Conservation (phyloP, 1,284 basidiomycete genomes). For the Pseudozyma flocculosa region DNA sequence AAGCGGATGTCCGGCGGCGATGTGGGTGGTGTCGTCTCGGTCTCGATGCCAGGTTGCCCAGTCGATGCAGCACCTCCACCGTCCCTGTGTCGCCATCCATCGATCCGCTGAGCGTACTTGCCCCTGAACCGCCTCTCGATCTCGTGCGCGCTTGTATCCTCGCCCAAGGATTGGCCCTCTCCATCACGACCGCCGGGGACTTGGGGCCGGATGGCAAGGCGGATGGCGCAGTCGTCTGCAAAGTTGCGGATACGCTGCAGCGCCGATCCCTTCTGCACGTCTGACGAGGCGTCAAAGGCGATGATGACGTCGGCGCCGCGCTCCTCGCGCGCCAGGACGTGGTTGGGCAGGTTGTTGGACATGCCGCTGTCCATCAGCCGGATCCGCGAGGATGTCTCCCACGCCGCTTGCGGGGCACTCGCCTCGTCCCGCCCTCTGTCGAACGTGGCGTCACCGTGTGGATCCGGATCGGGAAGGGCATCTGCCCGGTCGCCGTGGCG, state of each 20-base stretch:
- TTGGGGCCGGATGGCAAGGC: too few relatives aligned
- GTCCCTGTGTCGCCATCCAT: constrained; percentile 12
- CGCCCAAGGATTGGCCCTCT: background rate
- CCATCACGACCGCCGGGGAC: too few relatives aligned
- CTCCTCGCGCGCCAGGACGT: constrained; percentile 39
- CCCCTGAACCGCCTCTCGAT: constrained; percentile 22
- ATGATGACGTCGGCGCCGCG: constrained; percentile 48
- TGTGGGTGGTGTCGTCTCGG: constrained; percentile 5
- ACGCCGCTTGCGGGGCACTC: too few relatives aligned
- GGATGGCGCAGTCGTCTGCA: constrained; percentile 37
- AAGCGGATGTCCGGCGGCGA: constrained; percentile 4
- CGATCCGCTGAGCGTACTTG: constrained; percentile 30
- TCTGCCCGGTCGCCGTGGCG: too few relatives aligned
- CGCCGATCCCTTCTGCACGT: constrained; percentile 51
- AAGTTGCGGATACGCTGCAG: constrained; percentile 48
- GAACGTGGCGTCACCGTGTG: too few relatives aligned
- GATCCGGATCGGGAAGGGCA: too few relatives aligned
- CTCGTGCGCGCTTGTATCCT: constrained; percentile 3
- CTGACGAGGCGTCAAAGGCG: constrained; percentile 55
- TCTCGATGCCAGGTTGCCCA: background rate
- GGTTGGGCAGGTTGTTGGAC: constrained; percentile 56
- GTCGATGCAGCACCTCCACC: too few relatives aligned
- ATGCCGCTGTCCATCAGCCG: constrained; percentile 53
- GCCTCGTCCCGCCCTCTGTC: too few relatives aligned
- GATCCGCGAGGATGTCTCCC: constrained; percentile 11